Conservation (phyloP, 495 filamentous ascomycete genomes). For the Tuber aestivum region DNA sequence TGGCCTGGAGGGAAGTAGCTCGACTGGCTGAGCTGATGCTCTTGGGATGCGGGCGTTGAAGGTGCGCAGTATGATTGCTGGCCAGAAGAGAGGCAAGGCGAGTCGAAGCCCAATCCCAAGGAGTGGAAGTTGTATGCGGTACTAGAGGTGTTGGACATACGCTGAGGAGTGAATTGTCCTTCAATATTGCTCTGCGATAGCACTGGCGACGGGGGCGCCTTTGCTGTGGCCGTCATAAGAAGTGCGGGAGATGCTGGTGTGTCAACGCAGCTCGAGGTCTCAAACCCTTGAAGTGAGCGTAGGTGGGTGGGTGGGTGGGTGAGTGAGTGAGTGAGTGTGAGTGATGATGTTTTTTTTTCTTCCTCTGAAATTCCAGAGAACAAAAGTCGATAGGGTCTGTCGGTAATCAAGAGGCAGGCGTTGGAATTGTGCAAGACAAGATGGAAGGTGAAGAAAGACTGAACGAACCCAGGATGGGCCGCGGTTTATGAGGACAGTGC, state of each 20-base stretch:
- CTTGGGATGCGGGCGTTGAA: neutral
- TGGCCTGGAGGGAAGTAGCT: conserved; percentile 1
- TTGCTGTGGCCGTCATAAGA: conserved; percentile 32
- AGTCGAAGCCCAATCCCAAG: neutral
- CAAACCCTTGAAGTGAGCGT: neutral
- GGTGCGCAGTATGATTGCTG: conserved; percentile 10
- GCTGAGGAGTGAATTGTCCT: conserved; percentile 9
- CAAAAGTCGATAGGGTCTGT: conserved; percentile 1
- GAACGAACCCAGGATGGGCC: conserved; percentile 24
- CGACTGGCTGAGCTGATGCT: conserved; percentile 3
- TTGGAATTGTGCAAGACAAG: conserved; percentile 18
- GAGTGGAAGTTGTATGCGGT: conserved; percentile 9
- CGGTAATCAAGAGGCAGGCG: neutral
- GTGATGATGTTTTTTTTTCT: neutral
- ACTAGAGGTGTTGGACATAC: neutral
- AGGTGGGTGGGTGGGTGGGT: neutral
- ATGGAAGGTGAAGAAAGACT: conserved; percentile 21
- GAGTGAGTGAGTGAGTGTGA: neutral
- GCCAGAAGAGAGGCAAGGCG: conserved; percentile 7
- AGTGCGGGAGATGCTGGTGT: neutral
- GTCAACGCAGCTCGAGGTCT: conserved; percentile 1
- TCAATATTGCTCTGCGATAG: conserved; percentile 23
- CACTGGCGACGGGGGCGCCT: conserved; percentile 16
- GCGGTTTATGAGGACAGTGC: conserved; percentile 33
- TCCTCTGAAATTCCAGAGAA: neutral